Conservation (phyloP, 352 stramenopile genomes). For the Phytophthora rubi region DNA sequence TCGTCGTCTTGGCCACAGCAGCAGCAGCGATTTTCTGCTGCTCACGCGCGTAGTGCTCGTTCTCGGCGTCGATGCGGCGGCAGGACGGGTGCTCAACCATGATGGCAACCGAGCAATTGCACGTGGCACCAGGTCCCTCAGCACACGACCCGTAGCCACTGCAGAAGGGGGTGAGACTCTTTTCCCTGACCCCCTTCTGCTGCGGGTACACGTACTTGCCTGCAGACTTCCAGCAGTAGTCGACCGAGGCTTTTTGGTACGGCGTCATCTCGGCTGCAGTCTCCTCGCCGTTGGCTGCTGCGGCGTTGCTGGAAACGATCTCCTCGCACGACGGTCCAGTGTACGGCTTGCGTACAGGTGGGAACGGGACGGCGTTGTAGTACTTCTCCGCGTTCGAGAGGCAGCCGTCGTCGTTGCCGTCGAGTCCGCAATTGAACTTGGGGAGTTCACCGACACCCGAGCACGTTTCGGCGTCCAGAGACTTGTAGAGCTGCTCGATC, state of each 20-base stretch:
- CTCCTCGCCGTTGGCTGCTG: slow-evolving; percentile 24
- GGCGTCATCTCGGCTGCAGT: slow-evolving; percentile 27
- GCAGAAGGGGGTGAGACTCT: slow-evolving; percentile 66
- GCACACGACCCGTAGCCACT: slow-evolving; percentile 67
- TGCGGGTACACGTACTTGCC: slow-evolving; percentile 65
- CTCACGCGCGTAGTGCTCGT: slow-evolving; percentile 35
- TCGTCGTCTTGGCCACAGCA: slow-evolving; percentile 11
- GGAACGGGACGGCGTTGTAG: slow-evolving; percentile 65
- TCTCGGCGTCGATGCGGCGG: slow-evolving; percentile 71
- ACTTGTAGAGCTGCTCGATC: slow-evolving; percentile 74
- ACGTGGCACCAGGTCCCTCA: slow-evolving; percentile 62
- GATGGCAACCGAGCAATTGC: slow-evolving; percentile 56
- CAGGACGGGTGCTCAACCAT: slow-evolving; percentile 56
- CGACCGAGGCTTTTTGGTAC: slow-evolving; percentile 57
- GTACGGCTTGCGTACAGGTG: slow-evolving; percentile 60
- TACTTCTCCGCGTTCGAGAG: slow-evolving; percentile 62
- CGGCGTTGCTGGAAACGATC: slow-evolving; percentile 20
- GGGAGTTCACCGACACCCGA: slow-evolving; percentile 66
- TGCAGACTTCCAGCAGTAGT: slow-evolving; percentile 76
- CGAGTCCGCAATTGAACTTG: slow-evolving; percentile 71
- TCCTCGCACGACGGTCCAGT: slow-evolving; percentile 43
- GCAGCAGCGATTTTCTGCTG: slow-evolving; percentile 23
- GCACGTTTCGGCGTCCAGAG: slow-evolving; percentile 57
- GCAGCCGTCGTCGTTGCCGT: slow-evolving; percentile 70
- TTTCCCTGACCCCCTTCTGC: slow-evolving; percentile 68